These are phyloP conservation scores for Vitis rupestris DNA, from an alignment of 164 flowering plant species.

Conservation along the genomic window DNA sequence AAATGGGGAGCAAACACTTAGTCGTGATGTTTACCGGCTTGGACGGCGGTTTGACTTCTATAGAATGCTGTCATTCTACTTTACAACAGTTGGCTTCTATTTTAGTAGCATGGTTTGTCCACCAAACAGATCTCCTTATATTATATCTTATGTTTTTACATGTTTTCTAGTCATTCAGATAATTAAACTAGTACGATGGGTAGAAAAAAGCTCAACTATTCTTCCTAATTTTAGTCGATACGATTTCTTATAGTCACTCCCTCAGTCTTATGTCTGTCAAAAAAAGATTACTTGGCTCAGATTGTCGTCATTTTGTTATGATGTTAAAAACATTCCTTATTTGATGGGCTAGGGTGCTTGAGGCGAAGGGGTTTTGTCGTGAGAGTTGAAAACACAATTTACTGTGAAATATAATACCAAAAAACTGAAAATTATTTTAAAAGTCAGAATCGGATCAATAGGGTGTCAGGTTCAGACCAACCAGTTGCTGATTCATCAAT, in stretches of 20 bases:
- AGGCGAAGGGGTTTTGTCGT: not conserved
- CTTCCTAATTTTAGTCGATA: not conserved
- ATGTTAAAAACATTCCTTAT: not conserved
- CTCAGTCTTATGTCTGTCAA: no score
- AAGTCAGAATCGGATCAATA: not conserved
- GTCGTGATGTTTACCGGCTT: constrained; percentile 94
- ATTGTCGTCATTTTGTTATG: not conserved
- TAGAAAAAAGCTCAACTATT: not conserved
- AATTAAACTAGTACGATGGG: not conserved
- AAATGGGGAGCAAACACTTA: constrained; percentile 96
- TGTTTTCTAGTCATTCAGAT: not conserved
- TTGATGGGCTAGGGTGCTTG: not conserved
- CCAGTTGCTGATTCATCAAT: not conserved
- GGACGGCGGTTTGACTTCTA: constrained; percentile 98
- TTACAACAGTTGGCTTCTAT: constrained; percentile 96
- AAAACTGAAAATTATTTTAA: not conserved
- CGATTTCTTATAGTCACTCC: not conserved
- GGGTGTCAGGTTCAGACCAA: not conserved
- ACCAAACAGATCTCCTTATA: not conserved
- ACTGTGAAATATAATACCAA: not conserved
- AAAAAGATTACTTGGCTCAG: not conserved
- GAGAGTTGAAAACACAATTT: no score
- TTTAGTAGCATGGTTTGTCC: constrained; percentile 88
- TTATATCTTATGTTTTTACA: not conserved
- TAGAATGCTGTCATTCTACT: constrained; percentile 93